A percentile compares a stretch with the other conserved stretches of the same genome.
phyloP scores from a whole-genome alignment of 805 yeast species.

The Lachancea lanzarotensis region DNA sequence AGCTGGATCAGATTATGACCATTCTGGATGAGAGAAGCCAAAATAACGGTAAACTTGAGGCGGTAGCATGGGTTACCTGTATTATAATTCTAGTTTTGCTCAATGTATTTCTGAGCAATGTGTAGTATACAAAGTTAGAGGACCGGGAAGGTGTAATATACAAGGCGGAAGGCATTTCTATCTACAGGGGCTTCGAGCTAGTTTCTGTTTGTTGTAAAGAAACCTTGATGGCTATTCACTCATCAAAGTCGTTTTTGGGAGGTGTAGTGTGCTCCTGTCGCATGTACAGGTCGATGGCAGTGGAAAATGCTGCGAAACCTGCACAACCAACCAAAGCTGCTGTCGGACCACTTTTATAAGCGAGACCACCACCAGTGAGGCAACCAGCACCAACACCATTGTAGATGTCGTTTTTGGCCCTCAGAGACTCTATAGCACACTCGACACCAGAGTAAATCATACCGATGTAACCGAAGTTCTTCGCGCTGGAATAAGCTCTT shows the following conservation, averaged over 20 bases:
- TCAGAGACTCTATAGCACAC: slow-evolving; percentile 73
- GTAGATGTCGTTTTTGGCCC: slow-evolving; percentile 88
- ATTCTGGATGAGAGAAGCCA: slow-evolving; percentile 12
- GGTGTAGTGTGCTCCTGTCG: slow-evolving; percentile 78
- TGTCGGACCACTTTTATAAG: slow-evolving; percentile 88
- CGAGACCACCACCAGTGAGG: slow-evolving; percentile 93
- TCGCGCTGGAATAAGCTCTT: slow-evolving; percentile 83
- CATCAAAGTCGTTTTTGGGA: slow-evolving; percentile 82
- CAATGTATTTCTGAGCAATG: slow-evolving; percentile 24
- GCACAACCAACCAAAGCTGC: slow-evolving; percentile 91
- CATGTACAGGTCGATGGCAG: slow-evolving; percentile 81
- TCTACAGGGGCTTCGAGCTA: background rate
- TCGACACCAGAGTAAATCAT: slow-evolving; percentile 88
- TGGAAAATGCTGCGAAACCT: slow-evolving; percentile 93
- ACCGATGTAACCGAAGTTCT: slow-evolving; percentile 91
- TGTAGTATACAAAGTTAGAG: slow-evolving; percentile 13
- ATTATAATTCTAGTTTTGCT: slow-evolving; percentile 26
- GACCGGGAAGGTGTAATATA: background rate
- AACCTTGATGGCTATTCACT: slow-evolving; percentile 21
- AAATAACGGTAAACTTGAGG: slow-evolving; percentile 6
- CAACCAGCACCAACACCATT: slow-evolving; percentile 94
- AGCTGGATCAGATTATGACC: slow-evolving; percentile 23
- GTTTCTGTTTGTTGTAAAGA: background rate
- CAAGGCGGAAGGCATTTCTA: background rate
- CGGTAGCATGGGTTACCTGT: slow-evolving; percentile 25